A percentile compares a stretch with the other conserved stretches of the same genome.
Evolutionary conservation across 208 protist genomes (phyloP).

Genomic region (Phytomonas francai): DNA sequence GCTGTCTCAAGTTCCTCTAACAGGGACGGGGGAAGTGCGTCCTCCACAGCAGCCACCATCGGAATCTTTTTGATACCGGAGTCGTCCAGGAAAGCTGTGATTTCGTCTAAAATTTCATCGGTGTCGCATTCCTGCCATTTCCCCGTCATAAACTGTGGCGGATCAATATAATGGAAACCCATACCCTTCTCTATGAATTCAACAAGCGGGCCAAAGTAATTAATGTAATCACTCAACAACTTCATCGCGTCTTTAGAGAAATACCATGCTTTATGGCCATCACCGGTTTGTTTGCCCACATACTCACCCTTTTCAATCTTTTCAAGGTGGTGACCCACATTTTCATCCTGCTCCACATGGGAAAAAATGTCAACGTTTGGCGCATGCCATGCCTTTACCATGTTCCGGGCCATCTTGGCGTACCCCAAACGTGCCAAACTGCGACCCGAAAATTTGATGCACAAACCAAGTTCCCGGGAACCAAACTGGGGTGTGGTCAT

Average conservation of each 20-base stretch:
- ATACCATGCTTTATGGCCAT: slow-evolving; percentile 56
- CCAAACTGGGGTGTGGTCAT: slow-evolving; percentile 70
- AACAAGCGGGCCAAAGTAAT: slow-evolving; percentile 60
- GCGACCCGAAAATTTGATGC: slow-evolving; percentile 65
- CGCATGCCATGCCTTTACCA: slow-evolving; percentile 73
- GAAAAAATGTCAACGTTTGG: slow-evolving; percentile 61
- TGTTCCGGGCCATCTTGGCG: slow-evolving; percentile 59
- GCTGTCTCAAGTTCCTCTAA: slow-evolving; percentile 56
- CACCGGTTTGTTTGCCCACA: slow-evolving; percentile 32
- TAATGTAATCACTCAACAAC: slow-evolving; percentile 54
- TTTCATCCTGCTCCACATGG: slow-evolving; percentile 57
- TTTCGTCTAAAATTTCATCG: slow-evolving; percentile 65
- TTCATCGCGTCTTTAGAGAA: slow-evolving; percentile 62
- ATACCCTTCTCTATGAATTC: slow-evolving; percentile 47
- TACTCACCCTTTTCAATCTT: slow-evolving; percentile 58
- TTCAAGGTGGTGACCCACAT: slow-evolving; percentile 59
- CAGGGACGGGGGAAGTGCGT: slow-evolving; percentile 46
- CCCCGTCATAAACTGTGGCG: slow-evolving; percentile 64
- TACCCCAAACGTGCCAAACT: slow-evolving; percentile 71
- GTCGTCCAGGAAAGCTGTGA: slow-evolving; percentile 51
- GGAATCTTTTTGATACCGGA: slow-evolving; percentile 49
- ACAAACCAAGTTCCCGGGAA: slow-evolving; percentile 78
- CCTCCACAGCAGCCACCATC: slow-evolving; percentile 68
- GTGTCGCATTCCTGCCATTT: slow-evolving; percentile 47
- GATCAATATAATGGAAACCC: slow-evolving; percentile 35